Evolutionary conservation across 768 basidiomycete genomes (phyloP).

Genomic region (Calvatia gigantea): DNA sequence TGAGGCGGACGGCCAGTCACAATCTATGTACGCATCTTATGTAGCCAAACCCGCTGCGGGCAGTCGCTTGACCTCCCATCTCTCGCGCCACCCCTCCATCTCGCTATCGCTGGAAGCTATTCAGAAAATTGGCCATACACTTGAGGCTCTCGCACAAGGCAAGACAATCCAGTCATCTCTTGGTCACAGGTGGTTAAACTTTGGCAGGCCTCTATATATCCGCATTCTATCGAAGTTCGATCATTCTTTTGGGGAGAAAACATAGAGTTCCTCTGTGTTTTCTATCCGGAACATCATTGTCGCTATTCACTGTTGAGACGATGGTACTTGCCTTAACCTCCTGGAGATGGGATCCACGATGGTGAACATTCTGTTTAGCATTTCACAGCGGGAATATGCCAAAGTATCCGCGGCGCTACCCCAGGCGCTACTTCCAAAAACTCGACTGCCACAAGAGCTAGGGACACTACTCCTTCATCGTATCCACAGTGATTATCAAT

Average conservation of each 20-base stretch:
- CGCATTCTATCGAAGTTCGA: not conserved
- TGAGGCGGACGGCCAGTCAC: not conserved
- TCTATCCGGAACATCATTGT: not conserved
- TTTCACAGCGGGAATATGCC: not conserved
- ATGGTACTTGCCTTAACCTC: not conserved
- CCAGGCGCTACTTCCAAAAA: not conserved
- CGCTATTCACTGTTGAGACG: not conserved
- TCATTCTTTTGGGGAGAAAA: not conserved
- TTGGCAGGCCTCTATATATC: not conserved
- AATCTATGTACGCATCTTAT: not conserved
- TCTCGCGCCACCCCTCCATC: not conserved
- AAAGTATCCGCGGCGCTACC: slow-evolving; percentile 1
- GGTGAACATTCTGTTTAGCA: not conserved
- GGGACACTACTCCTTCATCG: not conserved
- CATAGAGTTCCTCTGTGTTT: not conserved
- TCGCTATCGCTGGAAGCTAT: not conserved
- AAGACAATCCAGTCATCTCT: not conserved
- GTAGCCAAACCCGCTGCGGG: not conserved
- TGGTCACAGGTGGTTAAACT: not conserved
- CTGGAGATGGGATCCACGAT: not conserved
- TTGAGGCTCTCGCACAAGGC: not conserved
- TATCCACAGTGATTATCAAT: not conserved
- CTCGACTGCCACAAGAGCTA: not conserved
- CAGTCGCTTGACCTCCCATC: not conserved
- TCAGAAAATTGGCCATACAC: not conserved